Evolutionary conservation across 345 rosid species (phyloP).

Genomic region (Citrus cavaleriei): DNA sequence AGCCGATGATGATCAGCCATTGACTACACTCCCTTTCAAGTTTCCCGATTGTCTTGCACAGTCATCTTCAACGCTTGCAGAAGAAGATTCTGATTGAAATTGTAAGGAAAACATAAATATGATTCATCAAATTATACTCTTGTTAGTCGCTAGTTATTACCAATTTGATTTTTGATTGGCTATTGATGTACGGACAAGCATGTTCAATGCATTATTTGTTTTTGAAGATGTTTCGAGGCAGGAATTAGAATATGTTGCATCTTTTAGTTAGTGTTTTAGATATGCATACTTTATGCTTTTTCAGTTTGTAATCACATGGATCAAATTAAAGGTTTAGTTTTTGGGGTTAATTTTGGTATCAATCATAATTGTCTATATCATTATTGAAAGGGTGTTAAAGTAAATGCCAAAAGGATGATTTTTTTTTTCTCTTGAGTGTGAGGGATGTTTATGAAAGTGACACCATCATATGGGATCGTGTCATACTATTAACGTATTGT

Average conservation of each 20-base stretch:
- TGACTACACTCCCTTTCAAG: constrained; percentile 23
- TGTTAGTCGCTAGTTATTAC: neutral
- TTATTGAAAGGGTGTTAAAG: neutral
- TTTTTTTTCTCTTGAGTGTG: too few relatives aligned
- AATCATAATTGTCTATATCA: too few relatives aligned
- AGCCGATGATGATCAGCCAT: constrained; percentile 24
- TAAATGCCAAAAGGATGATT: neutral
- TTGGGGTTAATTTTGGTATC: neutral
- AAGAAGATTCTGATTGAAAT: neutral
- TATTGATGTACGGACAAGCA: neutral
- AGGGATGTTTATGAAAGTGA: too few relatives aligned
- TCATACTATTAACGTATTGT: too few relatives aligned
- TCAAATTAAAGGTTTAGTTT: neutral
- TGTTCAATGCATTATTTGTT: neutral
- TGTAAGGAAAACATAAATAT: neutral
- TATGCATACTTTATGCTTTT: neutral
- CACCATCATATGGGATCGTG: too few relatives aligned
- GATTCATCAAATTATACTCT: neutral
- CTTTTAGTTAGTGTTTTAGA: neutral
- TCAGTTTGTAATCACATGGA: neutral
- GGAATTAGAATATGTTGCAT: neutral
- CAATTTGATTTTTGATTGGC: neutral
- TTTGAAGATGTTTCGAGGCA: neutral
- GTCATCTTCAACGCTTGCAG: neutral
- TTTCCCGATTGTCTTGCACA: constrained; percentile 20